Base-by-base conservation (phyloP, 177 flowering plant genomes). In the Vitis hybrid region DNA sequence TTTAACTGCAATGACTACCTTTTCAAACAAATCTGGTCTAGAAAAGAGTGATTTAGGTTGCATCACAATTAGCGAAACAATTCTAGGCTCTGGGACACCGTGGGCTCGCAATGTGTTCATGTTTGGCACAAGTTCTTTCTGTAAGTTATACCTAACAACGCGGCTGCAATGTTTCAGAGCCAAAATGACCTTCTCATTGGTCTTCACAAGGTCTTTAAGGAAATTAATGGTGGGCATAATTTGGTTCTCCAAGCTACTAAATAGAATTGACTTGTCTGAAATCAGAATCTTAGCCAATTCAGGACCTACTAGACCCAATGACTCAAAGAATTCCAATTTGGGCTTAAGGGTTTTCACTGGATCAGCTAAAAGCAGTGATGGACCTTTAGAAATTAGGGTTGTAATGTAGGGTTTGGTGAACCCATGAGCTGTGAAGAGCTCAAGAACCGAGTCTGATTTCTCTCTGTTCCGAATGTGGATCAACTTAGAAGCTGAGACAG, bases 401-500 rank as follows among this genome's bases (percentile, higher is more conserved):
- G 27, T 24, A 24, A 24, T 24, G 27, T 24, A 2, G 27, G 27
- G 27, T 24, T 24, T 24, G 27, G 27, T 24, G 27, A 24, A 2
- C 3, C 27, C 27, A 24, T 24, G 27, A 24, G 27, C 27, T 24
- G 27, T 24, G 27, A 24, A 24, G 27, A 24, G 0, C 3, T 24
- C 18, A 3, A 76, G 24, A 14, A 69, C 68, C 1, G 57, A 58
- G 20, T 79, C 69, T 3, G 75, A 67, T 41, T 8, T 76, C 51
- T 69, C 57, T n/a, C 63, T 24, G 49, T 3, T 5, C 56, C 55
- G 21, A 14, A 72, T 53, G 0, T 58, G 9, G 30, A 79, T 32
- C 21, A 55, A n/a, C 62, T 69, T 68, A 1, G 78, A 79, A 11
- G 69, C 71, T 13, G 63, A 30, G 2, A 70, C 4, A 46, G 79